Evolutionary conservation across 2,329 filamentous ascomycete genomes (phyloP), one percentile per base, ranked within the genome.

Genomic region (Stagonosporopsis vannaccii): DNA sequence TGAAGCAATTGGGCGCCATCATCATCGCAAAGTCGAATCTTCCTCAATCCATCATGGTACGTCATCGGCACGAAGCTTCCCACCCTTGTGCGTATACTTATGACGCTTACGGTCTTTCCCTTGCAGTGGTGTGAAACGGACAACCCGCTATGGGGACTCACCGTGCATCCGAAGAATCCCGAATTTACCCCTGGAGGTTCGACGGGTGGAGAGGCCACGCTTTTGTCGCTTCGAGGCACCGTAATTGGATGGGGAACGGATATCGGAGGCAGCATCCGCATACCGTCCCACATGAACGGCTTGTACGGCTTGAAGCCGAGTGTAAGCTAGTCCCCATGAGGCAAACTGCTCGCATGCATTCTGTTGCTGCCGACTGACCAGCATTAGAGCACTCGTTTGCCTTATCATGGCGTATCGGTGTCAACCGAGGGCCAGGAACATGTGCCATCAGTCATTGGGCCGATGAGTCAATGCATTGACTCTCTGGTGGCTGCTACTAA

Each of bases 341-440:
- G 51, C 40, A 30, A 35, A 25, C 42, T 51, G 35, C 56, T 44
- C 17, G 37, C 39, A 35, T 44, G 4, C 28, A 22, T 48, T 8
- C 11, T 49, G 33, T 33, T 25, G 11, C 22, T 17, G n/a, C 12
- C 19, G 25, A 32, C 54, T 52, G 22, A 51, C 37, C 19, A 20
- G 19, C 17, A 26, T 22, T 28, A 87, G 84, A 87, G 82, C 60
- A 77, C 78, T 2, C 79, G 86, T 6, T 67, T 87, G 0, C 84
- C 86, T 0, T 88, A 88, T 46, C 67, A 79, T 12, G 85, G 84
- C 0, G 83, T 86, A 0, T 78, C 84, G 0, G 85, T 88, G 0
- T 87, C 85, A 0, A 87, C 83, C 0, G 85, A 87, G 36, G 85
- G 86, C 2, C 86, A 88, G 63, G 84, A 87, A 52, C 85, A 88